Evolutionary conservation across 2,329 filamentous ascomycete genomes (phyloP).

Genomic region (Arthroderma sp.): DNA sequence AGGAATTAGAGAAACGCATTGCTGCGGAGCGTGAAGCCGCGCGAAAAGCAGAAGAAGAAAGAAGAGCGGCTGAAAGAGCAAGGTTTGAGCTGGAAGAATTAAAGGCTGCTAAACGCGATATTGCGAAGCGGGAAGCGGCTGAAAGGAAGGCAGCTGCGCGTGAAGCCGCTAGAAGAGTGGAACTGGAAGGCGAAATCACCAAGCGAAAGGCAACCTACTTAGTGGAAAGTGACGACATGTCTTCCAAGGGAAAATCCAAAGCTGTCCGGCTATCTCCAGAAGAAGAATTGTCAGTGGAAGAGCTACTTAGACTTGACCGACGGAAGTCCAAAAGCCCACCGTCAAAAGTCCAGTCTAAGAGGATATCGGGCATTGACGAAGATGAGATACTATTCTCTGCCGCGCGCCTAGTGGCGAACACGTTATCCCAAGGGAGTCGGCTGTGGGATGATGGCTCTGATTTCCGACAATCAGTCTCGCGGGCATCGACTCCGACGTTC

Average conservation of each 20-base stretch:
- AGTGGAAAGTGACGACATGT: slow-evolving; percentile 2
- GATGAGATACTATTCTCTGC: slow-evolving; percentile 30
- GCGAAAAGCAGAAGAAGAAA: slow-evolving; percentile 6
- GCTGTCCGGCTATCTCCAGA: slow-evolving; percentile 3
- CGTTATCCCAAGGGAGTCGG: slow-evolving; percentile 23
- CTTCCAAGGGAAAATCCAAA: slow-evolving; percentile 3
- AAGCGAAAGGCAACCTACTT: slow-evolving; percentile 8
- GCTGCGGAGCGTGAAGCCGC: slow-evolving; percentile 4
- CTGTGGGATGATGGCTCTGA: slow-evolving; percentile 18
- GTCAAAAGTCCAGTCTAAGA: slow-evolving; percentile 3
- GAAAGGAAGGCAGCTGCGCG: slow-evolving; percentile 4
- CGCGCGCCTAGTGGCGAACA: slow-evolving; percentile 29
- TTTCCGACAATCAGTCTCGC: slow-evolving; percentile 14
- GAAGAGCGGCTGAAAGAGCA: slow-evolving; percentile 6
- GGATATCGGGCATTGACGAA: slow-evolving; percentile 20
- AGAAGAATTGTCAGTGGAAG: slow-evolving; percentile 9
- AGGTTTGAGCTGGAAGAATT: slow-evolving; percentile 7
- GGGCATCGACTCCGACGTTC: slow-evolving; percentile 3
- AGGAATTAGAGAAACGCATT: slow-evolving; percentile 1
- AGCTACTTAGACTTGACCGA: slow-evolving; percentile 8
- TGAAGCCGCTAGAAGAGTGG: slow-evolving; percentile 7
- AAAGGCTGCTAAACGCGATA: slow-evolving; percentile 8
- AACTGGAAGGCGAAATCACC: slow-evolving; percentile 10
- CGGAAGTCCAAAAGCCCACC: slow-evolving; percentile 4
- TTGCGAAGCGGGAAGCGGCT: slow-evolving; percentile 8